A percentile compares a stretch with the other conserved stretches of the same genome.
phyloP scores from a whole-genome alignment of 73 alveolate genomes.

The Breviolum minutum region DNA sequence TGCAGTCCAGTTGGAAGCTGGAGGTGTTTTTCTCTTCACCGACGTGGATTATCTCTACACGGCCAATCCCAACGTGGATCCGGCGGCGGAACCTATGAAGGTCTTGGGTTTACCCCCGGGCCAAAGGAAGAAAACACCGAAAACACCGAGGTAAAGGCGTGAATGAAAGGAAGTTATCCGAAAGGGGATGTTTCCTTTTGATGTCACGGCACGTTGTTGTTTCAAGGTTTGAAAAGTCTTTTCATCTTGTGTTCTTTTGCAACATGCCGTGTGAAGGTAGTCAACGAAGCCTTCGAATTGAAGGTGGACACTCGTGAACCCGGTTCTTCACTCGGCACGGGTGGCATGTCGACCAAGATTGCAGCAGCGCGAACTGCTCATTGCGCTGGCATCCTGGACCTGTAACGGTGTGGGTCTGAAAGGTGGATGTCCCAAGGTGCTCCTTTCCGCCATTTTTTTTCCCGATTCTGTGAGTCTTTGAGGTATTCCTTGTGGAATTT shows the following conservation, averaged over 20 bases:
- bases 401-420: background rate
- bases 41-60: conserved; percentile 95
- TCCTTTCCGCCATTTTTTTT: background rate
- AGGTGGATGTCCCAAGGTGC: background rate
- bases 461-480: background rate
- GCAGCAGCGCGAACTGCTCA: conserved; percentile 92
- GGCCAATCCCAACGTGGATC: conserved; percentile 80
- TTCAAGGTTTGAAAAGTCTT: background rate
- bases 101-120: too few relatives aligned
- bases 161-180: background rate
- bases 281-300: conserved; percentile 74
- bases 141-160: background rate
- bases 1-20: conserved; percentile 86
- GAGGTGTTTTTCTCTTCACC: conserved; percentile 77
- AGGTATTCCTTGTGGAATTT: conserved; percentile 69
- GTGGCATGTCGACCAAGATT: conserved; percentile 93
- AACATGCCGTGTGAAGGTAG: background rate
- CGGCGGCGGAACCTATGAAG: conserved; percentile 83
- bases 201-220: background rate
- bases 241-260: background rate
- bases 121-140: background rate
- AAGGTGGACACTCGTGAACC: conserved; percentile 89
- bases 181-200: background rate
- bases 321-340: conserved; percentile 79
- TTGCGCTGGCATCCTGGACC: conserved; percentile 35